These are phyloP conservation scores for Venturia carpophila DNA, from an alignment of 2,329 filamentous ascomycete genomes.

Conservation along the genomic window DNA sequence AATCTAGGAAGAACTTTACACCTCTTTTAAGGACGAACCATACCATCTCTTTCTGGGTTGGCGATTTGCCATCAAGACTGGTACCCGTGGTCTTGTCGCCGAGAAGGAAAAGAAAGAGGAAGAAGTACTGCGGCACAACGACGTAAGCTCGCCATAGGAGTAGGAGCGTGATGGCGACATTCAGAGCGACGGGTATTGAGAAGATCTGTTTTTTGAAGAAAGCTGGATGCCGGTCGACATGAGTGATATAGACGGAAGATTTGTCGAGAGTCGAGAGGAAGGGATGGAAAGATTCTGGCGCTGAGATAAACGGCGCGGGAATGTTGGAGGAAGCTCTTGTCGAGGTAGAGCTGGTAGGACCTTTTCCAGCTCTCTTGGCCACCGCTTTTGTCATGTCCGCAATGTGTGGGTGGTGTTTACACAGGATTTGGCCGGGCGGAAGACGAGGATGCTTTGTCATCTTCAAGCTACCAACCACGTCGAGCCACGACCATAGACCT, in stretches of 20 bases:
- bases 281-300: constrained; percentile 54
- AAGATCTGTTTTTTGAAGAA: constrained; percentile 79
- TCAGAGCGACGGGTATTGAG: constrained; percentile 68
- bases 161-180: constrained; percentile 55
- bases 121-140: constrained; percentile 65
- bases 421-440: background rate
- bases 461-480: background rate
- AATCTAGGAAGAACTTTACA: constrained; percentile 65
- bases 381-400: constrained; percentile 12
- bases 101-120: constrained; percentile 53
- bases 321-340: constrained; percentile 29
- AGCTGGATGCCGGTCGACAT: constrained; percentile 64
- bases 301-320: constrained; percentile 60
- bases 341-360: constrained; percentile 19
- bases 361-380: constrained; percentile 12
- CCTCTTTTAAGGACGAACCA: constrained; percentile 53
- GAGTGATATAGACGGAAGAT: constrained; percentile 71
- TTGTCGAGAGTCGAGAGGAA: constrained; percentile 60
- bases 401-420: background rate
- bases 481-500: too few relatives aligned
- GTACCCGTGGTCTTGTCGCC: constrained; percentile 47
- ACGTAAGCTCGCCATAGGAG: constrained; percentile 61
- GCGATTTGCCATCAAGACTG: constrained; percentile 38
- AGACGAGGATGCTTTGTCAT: background rate
- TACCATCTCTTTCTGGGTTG: constrained; percentile 39